These are phyloP conservation scores for Sclerospora graminicola DNA, from an alignment of 352 stramenopile species.

Conservation along the genomic window DNA sequence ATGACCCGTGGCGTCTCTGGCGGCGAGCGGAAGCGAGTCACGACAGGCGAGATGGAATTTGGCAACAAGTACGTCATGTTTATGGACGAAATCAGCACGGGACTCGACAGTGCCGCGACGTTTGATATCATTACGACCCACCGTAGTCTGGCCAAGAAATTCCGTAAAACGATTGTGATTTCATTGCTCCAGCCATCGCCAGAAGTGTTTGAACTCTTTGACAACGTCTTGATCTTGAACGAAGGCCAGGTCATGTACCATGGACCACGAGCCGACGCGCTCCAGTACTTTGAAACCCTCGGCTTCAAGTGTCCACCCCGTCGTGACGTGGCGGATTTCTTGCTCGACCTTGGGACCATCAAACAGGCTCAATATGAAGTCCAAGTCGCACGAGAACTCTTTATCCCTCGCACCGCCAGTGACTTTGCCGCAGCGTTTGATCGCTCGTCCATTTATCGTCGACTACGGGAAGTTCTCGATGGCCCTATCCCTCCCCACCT, in stretches of 20 bases:
- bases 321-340: conserved; percentile 37
- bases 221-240: conserved; percentile 13
- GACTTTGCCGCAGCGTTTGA: conserved; percentile 8
- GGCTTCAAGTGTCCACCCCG: conserved; percentile 13
- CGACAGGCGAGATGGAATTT: conserved; percentile 74
- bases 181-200: conserved; percentile 14
- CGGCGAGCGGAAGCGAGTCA: conserved; percentile 59
- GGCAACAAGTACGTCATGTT: conserved; percentile 16
- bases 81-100: conserved; percentile 17
- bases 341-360: conserved; percentile 35
- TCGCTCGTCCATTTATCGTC: neutral
- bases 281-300: conserved; percentile 7
- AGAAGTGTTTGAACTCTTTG: conserved; percentile 13
- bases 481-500: neutral
- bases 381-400: neutral
- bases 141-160: conserved; percentile 12
- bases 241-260: conserved; percentile 7
- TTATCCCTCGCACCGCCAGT: conserved; percentile 1
- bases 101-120: conserved; percentile 8
- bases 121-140: conserved; percentile 14
- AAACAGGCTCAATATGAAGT: conserved; percentile 30
- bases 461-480: neutral
- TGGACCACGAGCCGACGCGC: conserved; percentile 1
- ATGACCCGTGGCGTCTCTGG: conserved; percentile 51
- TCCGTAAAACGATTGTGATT: conserved; percentile 14